Conservation (phyloP, 176 grass and related monocot genomes). For the Alloteropsis semialata region DNA sequence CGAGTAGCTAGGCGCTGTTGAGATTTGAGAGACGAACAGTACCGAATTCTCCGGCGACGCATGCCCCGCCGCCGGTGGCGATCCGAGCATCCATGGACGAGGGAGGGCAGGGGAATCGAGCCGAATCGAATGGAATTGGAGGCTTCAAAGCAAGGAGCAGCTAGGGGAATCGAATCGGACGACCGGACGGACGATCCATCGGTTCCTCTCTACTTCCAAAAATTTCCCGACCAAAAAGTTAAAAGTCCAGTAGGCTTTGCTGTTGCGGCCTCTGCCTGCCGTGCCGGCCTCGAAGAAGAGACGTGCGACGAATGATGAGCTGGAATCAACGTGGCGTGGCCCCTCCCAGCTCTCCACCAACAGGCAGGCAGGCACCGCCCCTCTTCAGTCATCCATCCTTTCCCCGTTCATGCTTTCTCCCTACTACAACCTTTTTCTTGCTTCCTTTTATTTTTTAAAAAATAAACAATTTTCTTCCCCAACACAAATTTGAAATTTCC, state of each 20-base stretch:
- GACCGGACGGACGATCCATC: background rate
- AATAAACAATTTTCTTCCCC: background rate
- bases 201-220: background rate
- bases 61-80: background rate
- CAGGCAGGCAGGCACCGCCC: background rate
- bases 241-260: background rate
- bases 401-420: background rate
- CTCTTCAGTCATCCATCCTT: background rate
- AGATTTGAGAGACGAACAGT: too few species aligned
- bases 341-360: background rate
- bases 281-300: background rate
- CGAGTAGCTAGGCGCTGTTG: too few species aligned
- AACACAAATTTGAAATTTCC: background rate
- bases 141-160: background rate
- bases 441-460: background rate
- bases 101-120: background rate
- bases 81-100: background rate
- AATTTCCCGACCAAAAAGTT: background rate
- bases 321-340: conserved; percentile 13
- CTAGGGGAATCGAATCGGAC: background rate
- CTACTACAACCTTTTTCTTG: background rate
- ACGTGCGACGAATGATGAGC: background rate
- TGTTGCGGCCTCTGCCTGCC: background rate
- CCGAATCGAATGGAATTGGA: background rate
- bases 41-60: background rate